phyloP scores from a whole-genome alignment of 1,284 basidiomycete genomes.

The Butyriboletus appendiculatus region DNA sequence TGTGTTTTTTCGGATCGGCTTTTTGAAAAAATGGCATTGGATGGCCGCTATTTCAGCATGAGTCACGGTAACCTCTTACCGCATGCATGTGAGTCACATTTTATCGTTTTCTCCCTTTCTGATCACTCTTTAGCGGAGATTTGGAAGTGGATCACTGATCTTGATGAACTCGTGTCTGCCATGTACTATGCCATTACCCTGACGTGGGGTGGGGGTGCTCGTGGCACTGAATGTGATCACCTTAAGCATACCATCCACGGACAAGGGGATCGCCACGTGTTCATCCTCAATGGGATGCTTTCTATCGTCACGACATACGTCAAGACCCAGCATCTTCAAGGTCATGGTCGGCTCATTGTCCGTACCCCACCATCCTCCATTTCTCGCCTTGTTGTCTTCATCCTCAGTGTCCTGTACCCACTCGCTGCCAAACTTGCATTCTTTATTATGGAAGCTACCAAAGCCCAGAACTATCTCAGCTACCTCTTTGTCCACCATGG shows the following conservation, averaged over 20 bases:
- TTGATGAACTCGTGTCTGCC: not conserved
- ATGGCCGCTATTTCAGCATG: too few relatives aligned
- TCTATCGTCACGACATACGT: not conserved
- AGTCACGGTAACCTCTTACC: too few relatives aligned
- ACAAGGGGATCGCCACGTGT: too few relatives aligned
- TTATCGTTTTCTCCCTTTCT: too few relatives aligned
- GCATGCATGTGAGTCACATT: too few relatives aligned
- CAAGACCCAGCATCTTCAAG: slow-evolving; percentile 1
- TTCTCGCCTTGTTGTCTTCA: not conserved
- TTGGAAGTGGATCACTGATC: not conserved
- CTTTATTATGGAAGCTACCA: too few relatives aligned
- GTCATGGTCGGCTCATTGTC: slow-evolving; percentile 1
- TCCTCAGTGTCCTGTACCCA: not conserved
- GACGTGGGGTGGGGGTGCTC: slow-evolving; percentile 1
- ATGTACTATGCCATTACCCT: slow-evolving; percentile 3
- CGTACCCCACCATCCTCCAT: not conserved
- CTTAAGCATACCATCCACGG: not conserved
- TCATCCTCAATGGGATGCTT: too few relatives aligned
- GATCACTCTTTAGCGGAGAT: not conserved
- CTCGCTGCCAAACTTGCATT: not conserved
- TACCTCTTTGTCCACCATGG: too few relatives aligned
- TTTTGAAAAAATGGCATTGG: too few relatives aligned
- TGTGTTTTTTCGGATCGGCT: too few relatives aligned
- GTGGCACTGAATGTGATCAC: slow-evolving; percentile 6
- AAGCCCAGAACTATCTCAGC: too few relatives aligned